Base-by-base conservation (phyloP, 2,329 filamentous ascomycete species). In the Ophiostoma pallidulum region DNA sequence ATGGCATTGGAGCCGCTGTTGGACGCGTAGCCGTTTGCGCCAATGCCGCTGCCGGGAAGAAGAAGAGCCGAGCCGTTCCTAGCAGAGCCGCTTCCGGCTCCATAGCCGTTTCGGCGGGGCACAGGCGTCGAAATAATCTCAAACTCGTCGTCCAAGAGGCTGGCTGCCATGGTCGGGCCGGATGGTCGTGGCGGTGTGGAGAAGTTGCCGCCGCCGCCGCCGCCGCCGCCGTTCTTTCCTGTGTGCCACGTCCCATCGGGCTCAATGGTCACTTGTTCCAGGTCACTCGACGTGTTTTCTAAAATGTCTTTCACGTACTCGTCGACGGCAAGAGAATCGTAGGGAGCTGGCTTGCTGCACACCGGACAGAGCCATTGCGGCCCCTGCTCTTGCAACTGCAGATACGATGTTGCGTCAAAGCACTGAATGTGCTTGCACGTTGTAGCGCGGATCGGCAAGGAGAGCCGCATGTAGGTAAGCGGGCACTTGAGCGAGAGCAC, bases 321-420 rank as follows among this genome's bases (percentile, higher is more conserved):
- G 57, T 98, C 92, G 26, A 97, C 80, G 10, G 87, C 88, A 20
- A 98, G 69, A 41, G 78, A 81, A 43, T 91, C 84, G 63, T 87
- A 98, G 0, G 82, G 79, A 2, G 89, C 82, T 0, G 78, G 67
- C 59, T 90, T 94, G 64, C 84, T 91, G 69, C 92, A 98, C 19
- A 96, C 83, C 0, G 92, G 92, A 59, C 92, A 98, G n/a, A 81
- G 74, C 92, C 92, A 98, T 16, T 92, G 94, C 0, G 92, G 92
- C 0, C 88, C 91, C 68, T 98, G 92, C 62, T 97, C 89, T 62
- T 97, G 91, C 24, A 98, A 69, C 58, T 95, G 87, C 18, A 98
- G 73, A 61, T 96, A 98, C 2, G 88, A 94, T 3, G 80, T 83
- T 3, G 86, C 91, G 63, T 98, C 92, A 57, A 97, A 98, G 62